These are phyloP conservation scores for Botryotinia globosa DNA, from an alignment of 2,329 filamentous ascomycete genomes.

Conservation along the genomic window DNA sequence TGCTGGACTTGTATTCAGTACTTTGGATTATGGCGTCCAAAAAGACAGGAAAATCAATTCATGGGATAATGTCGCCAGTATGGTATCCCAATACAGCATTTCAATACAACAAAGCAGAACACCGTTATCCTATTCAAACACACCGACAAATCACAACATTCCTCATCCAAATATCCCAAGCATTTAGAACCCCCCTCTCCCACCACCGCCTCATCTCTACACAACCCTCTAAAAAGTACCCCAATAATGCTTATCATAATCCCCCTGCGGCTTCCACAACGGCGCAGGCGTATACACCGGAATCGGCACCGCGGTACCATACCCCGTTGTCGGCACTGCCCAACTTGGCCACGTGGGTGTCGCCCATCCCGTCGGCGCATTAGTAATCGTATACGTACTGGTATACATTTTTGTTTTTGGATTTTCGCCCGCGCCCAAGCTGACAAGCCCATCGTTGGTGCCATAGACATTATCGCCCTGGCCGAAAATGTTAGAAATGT, in stretches of 20 bases:
- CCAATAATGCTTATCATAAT: slow-evolving; percentile 21
- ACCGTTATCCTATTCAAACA: background rate
- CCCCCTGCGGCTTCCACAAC: slow-evolving; percentile 33
- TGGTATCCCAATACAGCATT: background rate
- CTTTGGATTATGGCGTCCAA: too few species aligned
- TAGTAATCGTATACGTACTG: slow-evolving; percentile 37
- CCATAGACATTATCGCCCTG: slow-evolving; percentile 36
- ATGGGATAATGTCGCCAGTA: background rate
- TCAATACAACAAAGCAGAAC: background rate
- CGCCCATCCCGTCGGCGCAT: slow-evolving; percentile 33
- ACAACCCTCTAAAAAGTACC: slow-evolving; percentile 8
- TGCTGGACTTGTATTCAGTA: background rate
- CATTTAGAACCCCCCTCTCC: background rate
- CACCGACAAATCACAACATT: background rate
- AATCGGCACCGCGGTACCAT: slow-evolving; percentile 28
- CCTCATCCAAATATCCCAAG: background rate
- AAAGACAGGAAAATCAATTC: too few species aligned
- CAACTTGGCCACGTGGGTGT: slow-evolving; percentile 26
- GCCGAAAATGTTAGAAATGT: slow-evolving; percentile 41
- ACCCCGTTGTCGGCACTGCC: slow-evolving; percentile 1
- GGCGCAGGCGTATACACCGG: slow-evolving; percentile 37
- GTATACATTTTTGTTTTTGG: slow-evolving; percentile 33
- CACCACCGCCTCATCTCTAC: background rate
- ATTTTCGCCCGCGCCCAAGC: slow-evolving; percentile 16
- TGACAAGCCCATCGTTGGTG: slow-evolving; percentile 24